These are phyloP conservation scores for Globisporangium parvum DNA, from an alignment of 352 stramenopile species.

Conservation along the genomic window DNA sequence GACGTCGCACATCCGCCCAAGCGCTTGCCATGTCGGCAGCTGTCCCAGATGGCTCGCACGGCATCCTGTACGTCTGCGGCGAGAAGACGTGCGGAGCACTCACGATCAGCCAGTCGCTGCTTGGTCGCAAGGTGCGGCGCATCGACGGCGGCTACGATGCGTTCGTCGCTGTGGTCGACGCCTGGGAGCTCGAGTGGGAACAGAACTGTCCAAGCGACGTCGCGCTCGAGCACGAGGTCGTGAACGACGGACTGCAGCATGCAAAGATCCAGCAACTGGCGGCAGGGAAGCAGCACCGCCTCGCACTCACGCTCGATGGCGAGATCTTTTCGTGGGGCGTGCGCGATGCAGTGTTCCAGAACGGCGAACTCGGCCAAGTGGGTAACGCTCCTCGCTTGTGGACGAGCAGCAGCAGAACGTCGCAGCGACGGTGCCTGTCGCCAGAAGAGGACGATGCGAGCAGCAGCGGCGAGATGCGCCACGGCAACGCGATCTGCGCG, in stretches of 20 bases:
- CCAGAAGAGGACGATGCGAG: constrained; percentile 8
- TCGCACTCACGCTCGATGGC: constrained; percentile 51
- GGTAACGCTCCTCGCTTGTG: constrained; percentile 6
- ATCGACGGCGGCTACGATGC: constrained; percentile 42
- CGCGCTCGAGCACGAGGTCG: constrained; percentile 29
- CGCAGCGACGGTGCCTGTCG: constrained; percentile 2
- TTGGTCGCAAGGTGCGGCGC: constrained; percentile 42
- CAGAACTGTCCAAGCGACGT: constrained; percentile 1
- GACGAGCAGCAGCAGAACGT: constrained; percentile 8
- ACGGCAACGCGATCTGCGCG: constrained; percentile 15
- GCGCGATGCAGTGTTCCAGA: constrained; percentile 16
- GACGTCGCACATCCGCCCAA: no score
- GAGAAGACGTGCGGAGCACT: constrained; percentile 27
- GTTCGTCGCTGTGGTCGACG: constrained; percentile 48
- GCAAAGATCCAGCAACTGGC: constrained; percentile 48
- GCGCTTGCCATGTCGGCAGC: constrained; percentile 1
- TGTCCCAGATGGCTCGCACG: constrained; percentile 27
- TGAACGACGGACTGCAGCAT: constrained; percentile 29
- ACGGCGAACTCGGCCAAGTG: constrained; percentile 41
- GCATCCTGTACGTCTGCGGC: constrained; percentile 46
- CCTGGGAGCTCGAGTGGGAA: constrained; percentile 49
- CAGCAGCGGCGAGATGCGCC: neutral
- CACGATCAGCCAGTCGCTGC: constrained; percentile 19
- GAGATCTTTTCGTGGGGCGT: constrained; percentile 62
- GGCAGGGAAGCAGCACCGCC: constrained; percentile 48